phyloP scores from a whole-genome alignment of 495 filamentous ascomycete species.

The Jackrogersella minutella region DNA sequence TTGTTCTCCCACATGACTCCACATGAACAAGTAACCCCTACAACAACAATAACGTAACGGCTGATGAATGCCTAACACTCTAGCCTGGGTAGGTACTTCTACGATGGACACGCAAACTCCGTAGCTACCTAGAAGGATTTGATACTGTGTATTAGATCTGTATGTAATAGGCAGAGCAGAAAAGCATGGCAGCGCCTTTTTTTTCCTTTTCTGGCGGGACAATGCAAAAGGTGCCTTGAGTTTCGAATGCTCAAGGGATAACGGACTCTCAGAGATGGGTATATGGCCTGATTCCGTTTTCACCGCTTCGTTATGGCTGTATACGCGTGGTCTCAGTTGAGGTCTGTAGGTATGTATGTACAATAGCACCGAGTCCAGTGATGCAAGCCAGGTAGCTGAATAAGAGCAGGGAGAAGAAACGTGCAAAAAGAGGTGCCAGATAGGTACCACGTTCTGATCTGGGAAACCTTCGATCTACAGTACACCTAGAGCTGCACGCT shows the following conservation, averaged over 20 bases:
- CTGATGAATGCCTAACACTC: constrained; percentile 27
- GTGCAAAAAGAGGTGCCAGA: constrained; percentile 20
- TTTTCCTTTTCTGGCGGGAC: not conserved
- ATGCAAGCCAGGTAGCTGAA: constrained; percentile 5
- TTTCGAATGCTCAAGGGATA: constrained; percentile 19
- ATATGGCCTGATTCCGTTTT: constrained; percentile 34
- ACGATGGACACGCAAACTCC: constrained; percentile 8
- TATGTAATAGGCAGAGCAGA: not conserved
- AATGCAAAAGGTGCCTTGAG: constrained; percentile 22
- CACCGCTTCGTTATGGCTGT: constrained; percentile 23
- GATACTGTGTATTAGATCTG: not conserved
- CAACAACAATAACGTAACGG: constrained; percentile 4
- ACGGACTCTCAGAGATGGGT: constrained; percentile 2
- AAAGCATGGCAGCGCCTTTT: not conserved
- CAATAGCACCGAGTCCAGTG: not conserved
- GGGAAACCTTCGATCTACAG: constrained; percentile 42
- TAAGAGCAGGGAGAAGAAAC: constrained; percentile 12
- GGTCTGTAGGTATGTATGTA: not conserved
- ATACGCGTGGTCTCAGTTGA: not conserved
- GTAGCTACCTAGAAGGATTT: constrained; percentile 1
- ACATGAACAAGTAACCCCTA: constrained; percentile 2
- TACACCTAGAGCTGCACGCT: constrained; percentile 39
- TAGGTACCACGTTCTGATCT: constrained; percentile 35
- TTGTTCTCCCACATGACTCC: constrained; percentile 21
- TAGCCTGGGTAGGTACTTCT: constrained; percentile 2